Base-by-base conservation (phyloP, 768 basidiomycete genomes). In the Trametes cubensis region DNA sequence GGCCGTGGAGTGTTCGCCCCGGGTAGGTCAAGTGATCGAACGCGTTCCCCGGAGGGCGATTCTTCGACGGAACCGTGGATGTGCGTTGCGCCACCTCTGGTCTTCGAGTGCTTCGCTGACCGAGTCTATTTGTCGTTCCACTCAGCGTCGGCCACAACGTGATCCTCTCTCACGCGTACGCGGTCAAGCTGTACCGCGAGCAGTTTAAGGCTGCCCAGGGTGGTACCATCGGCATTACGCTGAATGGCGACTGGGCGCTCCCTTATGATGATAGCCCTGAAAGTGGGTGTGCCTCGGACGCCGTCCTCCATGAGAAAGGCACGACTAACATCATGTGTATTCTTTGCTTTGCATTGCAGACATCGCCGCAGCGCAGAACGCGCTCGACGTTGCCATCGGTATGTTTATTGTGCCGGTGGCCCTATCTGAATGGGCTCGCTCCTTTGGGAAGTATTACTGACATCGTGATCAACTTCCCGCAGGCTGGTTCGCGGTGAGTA, bases 151-250 rank as follows among this genome's bases (percentile, higher is more conserved):
- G 82, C 3, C 89, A 89, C 71, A 81, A 75, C 66, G 72, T 89
- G 55, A 85, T 91, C 45, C 76, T 90, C 25, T 79, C 90, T 1
- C 91, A 92, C 66, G 90, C 88, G 0, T 70, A 81, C 62, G 86
- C 85, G 20, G 83, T 84, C 48, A 84, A 89, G 69, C 66, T 85
- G 14, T 92, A 90, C 69, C 83, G 87, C 28, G 80, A 85, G 28
- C 73, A 86, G 53, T 92, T 84, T 80, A 85, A 89, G 74, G 65
- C 79, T 4, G 72, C 63, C 1, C 88, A 90, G 71, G 77, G 81
- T 11, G 91, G 89, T 23, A 75, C 80, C 65, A 88, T 92, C 66
- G 89, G 89, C n/a, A 90, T 92, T 69, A 91, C 90, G 0, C 77
- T 91, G 47, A 90, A 90, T 66, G 86, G 88, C 13, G 87, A 89